Percentiles rank a stretch among this genome's conserved stretches.
Evolutionary conservation across 495 filamentous ascomycete species (phyloP).

Genomic region (Hypoxylon trugodes): DNA sequence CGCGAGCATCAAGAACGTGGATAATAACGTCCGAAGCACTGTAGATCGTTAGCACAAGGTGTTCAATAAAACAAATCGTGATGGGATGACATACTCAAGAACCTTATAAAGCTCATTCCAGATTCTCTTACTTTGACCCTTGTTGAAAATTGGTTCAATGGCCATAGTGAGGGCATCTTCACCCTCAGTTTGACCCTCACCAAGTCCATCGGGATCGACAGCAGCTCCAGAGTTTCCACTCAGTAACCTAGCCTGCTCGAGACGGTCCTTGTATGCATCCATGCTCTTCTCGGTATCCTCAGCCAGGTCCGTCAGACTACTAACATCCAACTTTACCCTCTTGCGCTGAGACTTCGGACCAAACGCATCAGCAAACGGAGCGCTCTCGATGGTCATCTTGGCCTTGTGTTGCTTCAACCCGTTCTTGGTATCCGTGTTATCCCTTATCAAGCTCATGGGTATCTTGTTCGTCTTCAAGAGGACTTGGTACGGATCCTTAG

Average conservation of each 20-base stretch:
- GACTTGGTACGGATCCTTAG: constrained; percentile 89
- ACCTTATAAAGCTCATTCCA: constrained; percentile 99
- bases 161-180: constrained; percentile 70
- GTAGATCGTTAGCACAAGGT: constrained; percentile 12
- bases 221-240: constrained; percentile 71
- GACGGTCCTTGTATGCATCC: constrained; percentile 77
- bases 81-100: constrained; percentile 67
- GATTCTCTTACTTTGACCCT: constrained; percentile 93
- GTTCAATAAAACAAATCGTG: background rate
- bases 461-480: constrained; percentile 94
- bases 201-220: constrained; percentile 56
- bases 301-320: constrained; percentile 81
- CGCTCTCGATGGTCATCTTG: constrained; percentile 90
- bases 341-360: constrained; percentile 94
- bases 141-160: constrained; percentile 88
- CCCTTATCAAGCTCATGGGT: constrained; percentile 79
- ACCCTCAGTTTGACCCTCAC: constrained; percentile 50
- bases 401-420: constrained; percentile 91
- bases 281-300: constrained; percentile 79
- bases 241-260: constrained; percentile 74
- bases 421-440: constrained; percentile 69
- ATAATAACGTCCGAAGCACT: constrained; percentile 87
- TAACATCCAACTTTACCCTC: constrained; percentile 84
- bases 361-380: constrained; percentile 88
- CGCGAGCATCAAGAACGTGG: constrained; percentile 92